Percentiles rank a stretch among this genome's conserved stretches.
phyloP scores from a whole-genome alignment of 1,139 yeast genomes.

The Citeromyces hawaiiensis region DNA sequence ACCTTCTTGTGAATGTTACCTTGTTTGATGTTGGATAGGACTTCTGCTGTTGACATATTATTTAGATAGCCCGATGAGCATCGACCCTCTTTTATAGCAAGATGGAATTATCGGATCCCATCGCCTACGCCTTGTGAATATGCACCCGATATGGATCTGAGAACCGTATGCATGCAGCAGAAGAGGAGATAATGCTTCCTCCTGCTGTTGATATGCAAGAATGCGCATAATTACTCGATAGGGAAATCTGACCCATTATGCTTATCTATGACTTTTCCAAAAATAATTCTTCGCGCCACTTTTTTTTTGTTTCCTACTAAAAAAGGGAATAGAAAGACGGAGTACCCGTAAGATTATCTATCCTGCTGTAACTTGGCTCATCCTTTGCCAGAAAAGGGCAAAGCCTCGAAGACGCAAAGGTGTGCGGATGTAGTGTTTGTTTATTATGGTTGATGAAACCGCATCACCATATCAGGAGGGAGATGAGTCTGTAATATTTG shows the following conservation, averaged over 20 bases:
- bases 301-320: background rate
- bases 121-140: background rate
- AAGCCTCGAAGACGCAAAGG: background rate
- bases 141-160: background rate
- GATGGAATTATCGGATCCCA: background rate
- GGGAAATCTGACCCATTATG: background rate
- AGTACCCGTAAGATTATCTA: too few relatives aligned
- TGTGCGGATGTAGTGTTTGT: background rate
- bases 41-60: conserved; percentile 12
- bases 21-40: conserved; percentile 9
- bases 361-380: too few relatives aligned
- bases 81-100: background rate
- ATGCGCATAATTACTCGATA: background rate
- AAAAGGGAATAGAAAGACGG: background rate
- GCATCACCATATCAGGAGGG: background rate
- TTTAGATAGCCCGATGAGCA: background rate
- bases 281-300: background rate
- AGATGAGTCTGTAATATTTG: background rate
- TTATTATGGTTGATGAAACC: background rate
- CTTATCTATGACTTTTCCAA: background rate
- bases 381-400: background rate
- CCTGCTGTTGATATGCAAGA: background rate
- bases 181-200: background rate
- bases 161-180: background rate
- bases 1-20: conserved; percentile 12